phyloP scores from a whole-genome alignment of 345 rosid species.

The Toxicodendron radicans region DNA sequence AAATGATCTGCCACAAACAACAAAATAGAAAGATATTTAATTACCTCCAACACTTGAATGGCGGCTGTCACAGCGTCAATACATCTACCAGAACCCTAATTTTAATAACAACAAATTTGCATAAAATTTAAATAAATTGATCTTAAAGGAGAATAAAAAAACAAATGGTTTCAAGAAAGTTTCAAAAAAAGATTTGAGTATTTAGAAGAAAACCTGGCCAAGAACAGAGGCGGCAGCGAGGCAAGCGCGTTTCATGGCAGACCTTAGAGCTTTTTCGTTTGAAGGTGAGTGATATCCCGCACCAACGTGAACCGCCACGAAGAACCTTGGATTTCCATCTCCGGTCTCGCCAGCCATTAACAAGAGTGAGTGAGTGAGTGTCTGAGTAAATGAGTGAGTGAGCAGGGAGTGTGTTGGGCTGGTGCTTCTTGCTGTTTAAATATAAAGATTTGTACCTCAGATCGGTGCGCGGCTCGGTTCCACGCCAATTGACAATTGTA shows the following conservation, averaged over 20 bases:
- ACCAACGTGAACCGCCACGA: constrained; percentile 94
- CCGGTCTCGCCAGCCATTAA: constrained; percentile 38
- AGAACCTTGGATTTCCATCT: constrained; percentile 58
- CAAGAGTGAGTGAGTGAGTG: no score
- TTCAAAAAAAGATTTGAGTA: background rate
- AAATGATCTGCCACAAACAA: background rate
- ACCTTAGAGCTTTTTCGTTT: constrained; percentile 73
- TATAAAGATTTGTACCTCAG: no score
- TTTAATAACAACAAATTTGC: constrained; percentile 7
- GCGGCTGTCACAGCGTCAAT: constrained; percentile 88
- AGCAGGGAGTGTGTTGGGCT: no score
- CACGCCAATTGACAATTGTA: no score
- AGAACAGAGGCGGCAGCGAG: constrained; percentile 79
- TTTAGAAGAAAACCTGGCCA: constrained; percentile 49
- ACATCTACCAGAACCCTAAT: constrained; percentile 64
- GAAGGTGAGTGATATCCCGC: constrained; percentile 81
- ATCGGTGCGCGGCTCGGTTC: no score
- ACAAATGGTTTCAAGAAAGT: background rate
- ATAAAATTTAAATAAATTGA: background rate
- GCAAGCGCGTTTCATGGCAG: constrained; percentile 93
- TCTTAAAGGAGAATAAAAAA: background rate
- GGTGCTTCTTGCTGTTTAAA: no score
- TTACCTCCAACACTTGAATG: constrained; percentile 87
- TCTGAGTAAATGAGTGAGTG: no score
- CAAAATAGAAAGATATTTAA: no score